Conservation (phyloP, 345 rosid genomes). For the Salix arbutifolia region DNA sequence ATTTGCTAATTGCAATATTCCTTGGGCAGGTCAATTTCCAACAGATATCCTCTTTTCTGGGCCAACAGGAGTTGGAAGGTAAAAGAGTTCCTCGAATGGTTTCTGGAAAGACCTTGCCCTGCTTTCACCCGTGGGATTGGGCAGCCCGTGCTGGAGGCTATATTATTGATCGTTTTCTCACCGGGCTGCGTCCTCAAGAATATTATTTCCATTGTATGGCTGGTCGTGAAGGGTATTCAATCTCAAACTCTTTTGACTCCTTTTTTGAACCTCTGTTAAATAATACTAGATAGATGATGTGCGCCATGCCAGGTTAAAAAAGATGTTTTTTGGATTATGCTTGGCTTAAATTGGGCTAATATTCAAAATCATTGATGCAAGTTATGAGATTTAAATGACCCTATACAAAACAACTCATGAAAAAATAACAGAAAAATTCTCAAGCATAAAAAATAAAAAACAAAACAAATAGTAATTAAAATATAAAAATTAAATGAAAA, state of each 20-base stretch:
- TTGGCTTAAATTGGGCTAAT: no score
- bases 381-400: no score
- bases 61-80: constrained; percentile 98
- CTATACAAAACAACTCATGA: no score
- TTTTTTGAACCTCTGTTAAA: neutral
- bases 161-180: constrained; percentile 88
- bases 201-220: constrained; percentile 99
- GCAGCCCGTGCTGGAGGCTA: constrained; percentile 95
- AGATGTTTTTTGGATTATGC: no score
- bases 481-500: no score
- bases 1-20: constrained; percentile 7
- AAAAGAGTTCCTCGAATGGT: constrained; percentile 98
- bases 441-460: no score
- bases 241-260: neutral
- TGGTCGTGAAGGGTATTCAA: constrained; percentile 89
- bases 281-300: neutral
- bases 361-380: no score
- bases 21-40: constrained; percentile 90
- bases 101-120: constrained; percentile 95
- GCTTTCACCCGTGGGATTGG: constrained; percentile 98
- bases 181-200: constrained; percentile 99
- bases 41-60: constrained; percentile 92
- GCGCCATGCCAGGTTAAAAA: no score
- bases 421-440: no score
- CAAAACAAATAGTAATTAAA: no score